Base-by-base conservation (phyloP, 352 stramenopile genomes). In the Pythium guiyangense region DNA sequence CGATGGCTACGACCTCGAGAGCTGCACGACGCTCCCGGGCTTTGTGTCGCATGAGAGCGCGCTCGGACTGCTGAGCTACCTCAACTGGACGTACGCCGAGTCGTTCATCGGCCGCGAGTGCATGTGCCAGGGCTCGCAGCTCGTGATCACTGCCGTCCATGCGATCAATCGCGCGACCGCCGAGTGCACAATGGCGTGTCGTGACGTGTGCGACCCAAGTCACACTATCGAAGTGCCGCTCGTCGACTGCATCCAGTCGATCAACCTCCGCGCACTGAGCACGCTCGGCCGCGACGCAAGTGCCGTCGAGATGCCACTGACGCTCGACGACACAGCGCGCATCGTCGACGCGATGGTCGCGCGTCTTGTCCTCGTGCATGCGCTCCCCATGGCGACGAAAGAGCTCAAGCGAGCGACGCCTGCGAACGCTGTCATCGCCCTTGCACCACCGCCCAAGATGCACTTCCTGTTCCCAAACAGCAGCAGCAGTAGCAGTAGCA, bases 1-100 rank as follows among this genome's bases (percentile, higher is more conserved):
- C 29, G 65, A 85, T 39, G 80, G 70, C 3, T 85, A 79, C 29
- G 80, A 88, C 46, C 61, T 86, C 10, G 64, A 69, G 43, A 44
- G 48, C 0, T 90, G 77, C 29, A 60, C 63, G 5, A 64, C 70
- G 22, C 86, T 82, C 47, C 67, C 77, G 14, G 80, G 80, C 1
- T 85, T 90, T 43, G 51, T 84, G 26, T 82, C 71, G 5, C 69
- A 79, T 39, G 66, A 79, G 18, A 84, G 71, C 42, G 66, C 74
- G 1, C 69, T 77, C 47, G 57, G 49, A 25, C 27, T 90, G 9
- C 49, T 90, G 3, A 79, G 73, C 17, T 77, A 84, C 61, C 52
- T 75, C 25, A 90, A 88, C 53, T 86, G 80, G 75, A 71, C 60
- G 12, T 75, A 79, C 27, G 79, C 61, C 1, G 66, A 83, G 56